phyloP scores from a whole-genome alignment of 2,329 filamentous ascomycete species.

The Monilinia polystroma region DNA sequence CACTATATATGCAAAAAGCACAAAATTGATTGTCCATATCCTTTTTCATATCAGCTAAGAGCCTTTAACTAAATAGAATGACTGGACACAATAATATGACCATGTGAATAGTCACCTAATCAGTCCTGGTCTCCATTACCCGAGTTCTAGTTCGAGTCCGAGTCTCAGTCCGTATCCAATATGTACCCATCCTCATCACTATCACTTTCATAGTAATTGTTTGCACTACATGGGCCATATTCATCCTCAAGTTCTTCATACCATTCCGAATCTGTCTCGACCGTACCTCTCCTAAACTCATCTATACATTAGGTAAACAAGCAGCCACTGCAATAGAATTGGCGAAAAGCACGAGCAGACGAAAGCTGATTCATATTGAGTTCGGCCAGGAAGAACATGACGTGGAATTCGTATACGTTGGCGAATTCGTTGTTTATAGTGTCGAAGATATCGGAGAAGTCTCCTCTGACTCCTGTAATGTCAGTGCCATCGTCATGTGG shows the following conservation, averaged over 20 bases:
- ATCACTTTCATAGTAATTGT: neutral
- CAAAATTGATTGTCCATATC: no score
- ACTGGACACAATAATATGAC: no score
- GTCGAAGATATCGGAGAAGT: no score
- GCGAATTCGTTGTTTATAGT: neutral
- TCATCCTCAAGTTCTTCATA: neutral
- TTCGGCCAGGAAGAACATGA: neutral
- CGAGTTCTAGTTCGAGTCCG: no score
- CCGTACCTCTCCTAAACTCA: neutral
- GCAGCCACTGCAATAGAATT: neutral
- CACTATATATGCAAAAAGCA: no score
- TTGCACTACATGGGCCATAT: neutral
- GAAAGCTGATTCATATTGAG: neutral
- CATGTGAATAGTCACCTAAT: no score
- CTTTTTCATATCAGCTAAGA: no score
- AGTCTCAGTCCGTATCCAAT: neutral
- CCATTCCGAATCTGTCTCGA: neutral
- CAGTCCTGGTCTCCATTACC: no score
- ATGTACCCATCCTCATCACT: neutral
- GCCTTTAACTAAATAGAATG: no score
- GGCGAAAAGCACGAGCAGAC: neutral
- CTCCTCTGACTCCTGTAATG: neutral
- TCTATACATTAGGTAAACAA: neutral
- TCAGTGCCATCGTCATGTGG: neutral
- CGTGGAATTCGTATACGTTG: neutral